Evolutionary conservation across 1,139 yeast species (phyloP).

Genomic region (Suhomyces maxii): DNA sequence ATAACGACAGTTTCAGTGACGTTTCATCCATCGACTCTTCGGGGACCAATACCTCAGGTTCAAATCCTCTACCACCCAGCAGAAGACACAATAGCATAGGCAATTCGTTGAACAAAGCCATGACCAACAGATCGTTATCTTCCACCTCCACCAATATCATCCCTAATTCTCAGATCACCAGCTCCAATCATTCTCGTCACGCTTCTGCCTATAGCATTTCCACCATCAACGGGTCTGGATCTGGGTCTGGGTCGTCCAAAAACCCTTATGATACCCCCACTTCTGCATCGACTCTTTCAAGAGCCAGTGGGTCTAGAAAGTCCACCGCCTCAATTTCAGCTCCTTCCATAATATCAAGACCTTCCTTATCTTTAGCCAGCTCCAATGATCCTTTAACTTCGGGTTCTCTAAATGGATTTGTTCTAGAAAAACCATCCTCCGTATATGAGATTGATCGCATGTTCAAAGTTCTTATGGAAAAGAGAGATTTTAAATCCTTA

Average conservation of each 20-base stretch:
- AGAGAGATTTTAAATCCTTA: slow-evolving; percentile 77
- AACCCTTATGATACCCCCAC: slow-evolving; percentile 35
- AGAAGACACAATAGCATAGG: slow-evolving; percentile 12
- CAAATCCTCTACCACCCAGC: slow-evolving; percentile 4
- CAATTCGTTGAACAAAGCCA: slow-evolving; percentile 10
- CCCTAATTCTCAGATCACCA: slow-evolving; percentile 33
- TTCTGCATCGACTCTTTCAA: slow-evolving; percentile 2
- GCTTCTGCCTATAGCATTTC: slow-evolving; percentile 41
- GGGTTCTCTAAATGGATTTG: slow-evolving; percentile 22
- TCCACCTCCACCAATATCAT: slow-evolving; percentile 25
- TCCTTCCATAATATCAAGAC: slow-evolving; percentile 32
- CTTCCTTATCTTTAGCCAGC: slow-evolving; percentile 26
- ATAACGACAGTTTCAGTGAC: slow-evolving; percentile 34
- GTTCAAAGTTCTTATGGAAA: slow-evolving; percentile 73
- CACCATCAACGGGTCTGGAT: slow-evolving; percentile 7
- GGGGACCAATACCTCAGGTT: slow-evolving; percentile 21
- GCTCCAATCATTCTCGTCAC: slow-evolving; percentile 39
- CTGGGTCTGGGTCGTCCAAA: slow-evolving; percentile 5
- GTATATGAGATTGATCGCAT: slow-evolving; percentile 61
- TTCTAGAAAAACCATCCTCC: slow-evolving; percentile 56
- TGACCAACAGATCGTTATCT: slow-evolving; percentile 17
- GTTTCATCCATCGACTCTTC: slow-evolving; percentile 37
- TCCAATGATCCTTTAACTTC: slow-evolving; percentile 22
- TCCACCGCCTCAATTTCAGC: slow-evolving; percentile 17
- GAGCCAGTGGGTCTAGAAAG: slow-evolving; percentile 5